Evolutionary conservation across 495 filamentous ascomycete genomes (phyloP).

Genomic region (Achaetomiella virescens): DNA sequence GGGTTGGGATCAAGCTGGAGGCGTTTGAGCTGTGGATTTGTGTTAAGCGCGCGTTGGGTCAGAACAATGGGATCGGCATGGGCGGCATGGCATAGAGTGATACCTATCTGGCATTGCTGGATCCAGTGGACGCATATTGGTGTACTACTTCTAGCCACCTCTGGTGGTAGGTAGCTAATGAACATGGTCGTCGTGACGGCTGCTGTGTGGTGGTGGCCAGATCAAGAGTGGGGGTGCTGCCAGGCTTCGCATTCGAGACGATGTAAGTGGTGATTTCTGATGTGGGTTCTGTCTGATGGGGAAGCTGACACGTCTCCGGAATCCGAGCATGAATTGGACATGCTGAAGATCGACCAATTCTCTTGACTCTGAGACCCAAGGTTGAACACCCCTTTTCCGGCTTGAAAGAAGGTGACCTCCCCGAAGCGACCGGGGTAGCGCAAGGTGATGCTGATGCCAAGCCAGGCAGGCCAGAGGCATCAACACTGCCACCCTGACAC

Average conservation of each 20-base stretch:
- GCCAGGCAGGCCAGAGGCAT: neutral
- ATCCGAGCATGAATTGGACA: neutral
- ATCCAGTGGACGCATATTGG: neutral
- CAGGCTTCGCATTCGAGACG: neutral
- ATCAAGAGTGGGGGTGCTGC: neutral
- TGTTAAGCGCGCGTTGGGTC: conserved; percentile 44
- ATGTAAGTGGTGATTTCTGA: neutral
- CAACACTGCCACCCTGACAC: neutral
- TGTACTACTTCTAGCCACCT: neutral
- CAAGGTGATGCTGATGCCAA: neutral
- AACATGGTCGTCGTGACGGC: neutral
- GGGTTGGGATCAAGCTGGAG: conserved; percentile 50
- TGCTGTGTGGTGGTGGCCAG: neutral
- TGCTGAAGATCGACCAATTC: no score
- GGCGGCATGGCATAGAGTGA: conserved; percentile 13
- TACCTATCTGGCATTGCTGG: neutral
- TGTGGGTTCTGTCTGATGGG: neutral
- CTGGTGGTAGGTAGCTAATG: neutral
- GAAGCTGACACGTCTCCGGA: neutral
- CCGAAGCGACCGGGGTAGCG: neutral
- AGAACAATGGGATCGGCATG: conserved; percentile 5
- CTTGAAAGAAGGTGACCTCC: neutral
- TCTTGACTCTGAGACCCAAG: no score
- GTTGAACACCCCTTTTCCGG: no score
- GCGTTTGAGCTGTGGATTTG: conserved; percentile 53